Percentiles rank a stretch among this genome's conserved stretches.
Conservation (phyloP, 2,329 filamentous ascomycete species). For the Pseudogymnoascus sp. region DNA sequence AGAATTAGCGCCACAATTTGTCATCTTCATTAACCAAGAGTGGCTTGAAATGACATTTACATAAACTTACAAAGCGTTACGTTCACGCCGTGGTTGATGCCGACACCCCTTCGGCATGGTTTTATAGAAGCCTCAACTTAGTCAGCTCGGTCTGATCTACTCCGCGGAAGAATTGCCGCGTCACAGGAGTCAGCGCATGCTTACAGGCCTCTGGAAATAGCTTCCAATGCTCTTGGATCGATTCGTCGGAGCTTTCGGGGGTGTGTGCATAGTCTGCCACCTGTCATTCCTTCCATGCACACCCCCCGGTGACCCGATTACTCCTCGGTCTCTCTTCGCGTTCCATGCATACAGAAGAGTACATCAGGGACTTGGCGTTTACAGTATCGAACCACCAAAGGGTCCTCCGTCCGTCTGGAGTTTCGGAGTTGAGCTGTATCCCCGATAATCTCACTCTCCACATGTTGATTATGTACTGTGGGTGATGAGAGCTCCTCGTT, state of each 20-base stretch:
- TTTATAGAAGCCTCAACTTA: background rate
- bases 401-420: background rate
- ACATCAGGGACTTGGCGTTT: background rate
- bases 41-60: background rate
- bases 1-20: conserved; percentile 7
- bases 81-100: background rate
- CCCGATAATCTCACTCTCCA: conserved; percentile 6
- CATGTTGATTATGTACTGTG: background rate
- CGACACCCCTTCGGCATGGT: background rate
- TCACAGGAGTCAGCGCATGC: background rate
- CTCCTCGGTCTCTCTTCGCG: background rate
- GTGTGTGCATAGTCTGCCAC: background rate
- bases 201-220: background rate
- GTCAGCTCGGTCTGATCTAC: background rate
- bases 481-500: background rate
- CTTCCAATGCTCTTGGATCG: background rate
- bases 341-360: background rate
- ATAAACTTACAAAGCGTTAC: conserved; percentile 3
- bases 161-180: background rate
- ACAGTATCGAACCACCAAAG: background rate
- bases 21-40: conserved; percentile 3
- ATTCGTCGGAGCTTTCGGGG: background rate
- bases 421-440: conserved; percentile 5
- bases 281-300: background rate
- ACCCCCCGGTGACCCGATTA: background rate